Conservation (phyloP, 2,329 filamentous ascomycete species). For the Delphinella strobiligena region DNA sequence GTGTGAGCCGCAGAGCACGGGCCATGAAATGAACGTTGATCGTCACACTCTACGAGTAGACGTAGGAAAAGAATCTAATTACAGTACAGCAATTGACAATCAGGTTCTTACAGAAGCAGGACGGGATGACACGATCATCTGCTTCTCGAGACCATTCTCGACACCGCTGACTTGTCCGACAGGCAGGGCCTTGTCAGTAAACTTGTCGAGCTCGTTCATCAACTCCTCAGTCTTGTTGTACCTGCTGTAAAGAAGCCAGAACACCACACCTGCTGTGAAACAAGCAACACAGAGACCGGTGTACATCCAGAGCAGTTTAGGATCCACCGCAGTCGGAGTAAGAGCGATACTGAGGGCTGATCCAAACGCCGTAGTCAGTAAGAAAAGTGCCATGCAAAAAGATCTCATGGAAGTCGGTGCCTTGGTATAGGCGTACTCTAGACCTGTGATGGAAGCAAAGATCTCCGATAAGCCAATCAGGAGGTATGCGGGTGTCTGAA, state of each 20-base stretch:
- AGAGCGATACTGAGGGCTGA: constrained; percentile 50
- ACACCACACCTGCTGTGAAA: constrained; percentile 13
- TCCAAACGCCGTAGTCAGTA: constrained; percentile 48
- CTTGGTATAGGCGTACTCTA: constrained; percentile 36
- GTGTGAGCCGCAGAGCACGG: no score
- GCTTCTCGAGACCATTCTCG: constrained; percentile 2
- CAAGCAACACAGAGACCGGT: constrained; percentile 15
- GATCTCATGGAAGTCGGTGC: constrained; percentile 35
- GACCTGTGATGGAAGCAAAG: constrained; percentile 34
- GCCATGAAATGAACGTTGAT: no score
- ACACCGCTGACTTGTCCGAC: background rate
- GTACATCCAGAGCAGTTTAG: constrained; percentile 52
- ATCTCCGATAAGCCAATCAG: constrained; percentile 35
- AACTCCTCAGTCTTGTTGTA: constrained; percentile 38
- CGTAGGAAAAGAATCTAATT: no score
- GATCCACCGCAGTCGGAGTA: constrained; percentile 49
- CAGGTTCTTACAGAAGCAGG: no score
- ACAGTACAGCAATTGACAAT: no score
- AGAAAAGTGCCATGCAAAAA: constrained; percentile 43
- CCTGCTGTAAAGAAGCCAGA: constrained; percentile 21
- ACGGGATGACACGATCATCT: background rate
- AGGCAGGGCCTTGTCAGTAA: constrained; percentile 1
- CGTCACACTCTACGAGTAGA: no score
- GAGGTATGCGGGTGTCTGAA: constrained; percentile 34
- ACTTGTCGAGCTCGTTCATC: constrained; percentile 36